Conservation (phyloP, 805 yeast species). For the Naumovozyma castellii region DNA sequence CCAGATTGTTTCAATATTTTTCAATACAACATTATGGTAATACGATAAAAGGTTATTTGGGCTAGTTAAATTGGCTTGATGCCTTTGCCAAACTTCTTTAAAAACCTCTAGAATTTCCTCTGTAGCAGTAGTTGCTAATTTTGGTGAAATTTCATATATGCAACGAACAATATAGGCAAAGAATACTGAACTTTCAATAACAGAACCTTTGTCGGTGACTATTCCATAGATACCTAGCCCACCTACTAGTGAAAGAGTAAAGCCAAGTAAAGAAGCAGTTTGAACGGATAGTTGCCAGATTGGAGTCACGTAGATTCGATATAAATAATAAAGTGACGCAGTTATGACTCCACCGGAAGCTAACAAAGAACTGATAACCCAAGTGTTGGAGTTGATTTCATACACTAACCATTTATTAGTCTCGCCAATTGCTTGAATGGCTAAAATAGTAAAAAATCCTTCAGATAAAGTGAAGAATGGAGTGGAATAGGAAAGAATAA, state of each 20-base stretch:
- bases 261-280: slow-evolving; percentile 79
- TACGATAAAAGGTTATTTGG: slow-evolving; percentile 26
- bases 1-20: slow-evolving; percentile 22
- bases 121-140: slow-evolving; percentile 52
- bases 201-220: slow-evolving; percentile 72
- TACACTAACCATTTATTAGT: slow-evolving; percentile 55
- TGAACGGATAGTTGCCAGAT: slow-evolving; percentile 59
- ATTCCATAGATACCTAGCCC: slow-evolving; percentile 78
- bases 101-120: slow-evolving; percentile 34
- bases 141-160: slow-evolving; percentile 86
- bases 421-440: slow-evolving; percentile 90
- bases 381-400: slow-evolving; percentile 52
- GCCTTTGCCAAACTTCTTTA: slow-evolving; percentile 30
- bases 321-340: slow-evolving; percentile 65
- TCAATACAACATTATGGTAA: slow-evolving; percentile 23
- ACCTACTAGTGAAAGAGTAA: slow-evolving; percentile 65
- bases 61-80: slow-evolving; percentile 27
- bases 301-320: slow-evolving; percentile 74
- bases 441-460: slow-evolving; percentile 83
- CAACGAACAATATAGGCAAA: slow-evolving; percentile 89
- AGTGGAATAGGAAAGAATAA: slow-evolving; percentile 66
- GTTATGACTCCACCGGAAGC: slow-evolving; percentile 69
- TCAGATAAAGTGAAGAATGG: slow-evolving; percentile 83
- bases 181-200: slow-evolving; percentile 78
- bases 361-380: slow-evolving; percentile 68